Conservation (phyloP, 495 filamentous ascomycete genomes). For the Xylaria bambusicola region DNA sequence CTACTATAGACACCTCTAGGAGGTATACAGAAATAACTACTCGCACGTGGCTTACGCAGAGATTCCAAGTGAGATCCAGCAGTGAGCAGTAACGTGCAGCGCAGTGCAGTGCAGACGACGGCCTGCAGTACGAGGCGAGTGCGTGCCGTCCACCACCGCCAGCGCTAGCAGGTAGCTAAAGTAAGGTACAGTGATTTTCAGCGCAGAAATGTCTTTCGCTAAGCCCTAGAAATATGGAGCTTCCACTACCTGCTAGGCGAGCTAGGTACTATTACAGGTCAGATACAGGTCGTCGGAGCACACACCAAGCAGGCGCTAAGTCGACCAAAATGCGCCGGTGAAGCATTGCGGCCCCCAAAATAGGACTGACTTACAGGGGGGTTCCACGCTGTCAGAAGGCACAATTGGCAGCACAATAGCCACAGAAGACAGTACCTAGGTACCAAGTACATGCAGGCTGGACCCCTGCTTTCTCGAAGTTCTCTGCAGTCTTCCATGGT, state of each 20-base stretch:
- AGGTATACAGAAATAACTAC: too few species aligned
- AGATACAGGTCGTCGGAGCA: too few species aligned
- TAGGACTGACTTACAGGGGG: conserved; percentile 20
- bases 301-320: not conserved
- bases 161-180: conserved; percentile 5
- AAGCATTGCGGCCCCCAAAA: conserved; percentile 20
- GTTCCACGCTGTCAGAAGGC: conserved; percentile 14
- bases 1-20: too few species aligned
- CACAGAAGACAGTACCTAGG: not conserved
- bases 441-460: not conserved
- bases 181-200: conserved; percentile 19
- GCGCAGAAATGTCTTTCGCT: conserved; percentile 14
- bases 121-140: too few species aligned
- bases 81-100: too few species aligned
- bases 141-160: too few species aligned
- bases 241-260: not conserved
- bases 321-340: too few species aligned
- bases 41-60: too few species aligned
- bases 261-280: too few species aligned
- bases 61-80: too few species aligned
- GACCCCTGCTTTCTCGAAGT: not conserved
- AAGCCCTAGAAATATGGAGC: conserved; percentile 21
- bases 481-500: conserved; percentile 15
- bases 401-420: not conserved
- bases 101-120: too few species aligned